Percentiles rank a stretch among this genome's conserved stretches.
Conservation (phyloP, 1,284 basidiomycete species). For the Stereum hirsutum region DNA sequence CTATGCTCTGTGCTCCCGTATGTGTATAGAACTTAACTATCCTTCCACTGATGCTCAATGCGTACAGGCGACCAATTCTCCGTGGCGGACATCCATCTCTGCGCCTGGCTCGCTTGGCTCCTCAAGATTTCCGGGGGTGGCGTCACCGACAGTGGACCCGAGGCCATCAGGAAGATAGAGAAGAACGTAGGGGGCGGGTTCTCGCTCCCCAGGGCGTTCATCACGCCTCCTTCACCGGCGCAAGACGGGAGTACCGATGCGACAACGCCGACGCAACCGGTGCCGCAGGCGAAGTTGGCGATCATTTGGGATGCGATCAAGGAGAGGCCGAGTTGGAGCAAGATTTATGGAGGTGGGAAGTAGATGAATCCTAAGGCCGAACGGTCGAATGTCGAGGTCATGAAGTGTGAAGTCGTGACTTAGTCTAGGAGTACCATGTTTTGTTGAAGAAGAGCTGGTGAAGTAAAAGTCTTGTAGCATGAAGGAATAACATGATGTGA, state of each 20-base stretch:
- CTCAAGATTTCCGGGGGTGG: constrained; percentile 48
- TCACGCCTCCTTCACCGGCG: constrained; percentile 15
- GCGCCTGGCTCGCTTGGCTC: constrained; percentile 67
- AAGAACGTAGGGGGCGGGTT: constrained; percentile 37
- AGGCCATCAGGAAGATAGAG: constrained; percentile 40
- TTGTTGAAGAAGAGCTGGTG: no score
- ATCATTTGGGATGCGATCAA: constrained; percentile 63
- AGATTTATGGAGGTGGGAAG: constrained; percentile 36
- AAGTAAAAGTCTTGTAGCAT: no score
- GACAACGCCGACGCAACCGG: constrained; percentile 5
- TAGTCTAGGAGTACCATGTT: no score
- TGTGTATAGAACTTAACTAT: constrained; percentile 3
- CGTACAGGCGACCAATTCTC: constrained; percentile 66
- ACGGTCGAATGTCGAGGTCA: no score
- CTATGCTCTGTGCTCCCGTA: constrained; percentile 4
- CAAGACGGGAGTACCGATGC: constrained; percentile 10
- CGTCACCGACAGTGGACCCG: constrained; percentile 36
- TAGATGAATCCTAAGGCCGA: no score
- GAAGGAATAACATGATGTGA: no score
- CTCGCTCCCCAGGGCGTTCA: constrained; percentile 28
- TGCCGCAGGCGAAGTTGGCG: constrained; percentile 35
- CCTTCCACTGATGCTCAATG: no score
- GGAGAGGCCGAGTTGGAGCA: constrained; percentile 60
- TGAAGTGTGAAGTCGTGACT: no score
- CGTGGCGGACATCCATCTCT: constrained; percentile 74